Conservation (phyloP, 345 rosid species). For the Ceriops tagal region DNA sequence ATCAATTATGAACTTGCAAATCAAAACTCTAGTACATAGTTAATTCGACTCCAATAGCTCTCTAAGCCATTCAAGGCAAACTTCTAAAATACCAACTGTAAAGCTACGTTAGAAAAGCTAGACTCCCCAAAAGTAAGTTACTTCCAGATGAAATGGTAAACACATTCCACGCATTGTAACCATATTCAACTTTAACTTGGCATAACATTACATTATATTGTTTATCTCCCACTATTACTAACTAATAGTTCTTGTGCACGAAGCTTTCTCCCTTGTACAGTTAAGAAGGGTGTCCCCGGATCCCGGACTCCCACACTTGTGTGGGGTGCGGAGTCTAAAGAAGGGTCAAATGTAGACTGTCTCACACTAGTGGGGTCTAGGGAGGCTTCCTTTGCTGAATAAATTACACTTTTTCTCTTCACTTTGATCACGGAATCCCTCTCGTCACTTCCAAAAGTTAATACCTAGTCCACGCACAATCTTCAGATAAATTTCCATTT, state of each 20-base stretch:
- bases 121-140: neutral
- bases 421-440: neutral
- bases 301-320: too few species aligned
- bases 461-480: neutral
- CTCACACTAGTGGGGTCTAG: too few species aligned
- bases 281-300: too few species aligned
- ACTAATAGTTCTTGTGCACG: neutral
- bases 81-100: neutral
- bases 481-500: constrained; percentile 2
- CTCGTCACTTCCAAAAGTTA: neutral
- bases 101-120: neutral
- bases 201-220: neutral
- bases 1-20: neutral
- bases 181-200: neutral
- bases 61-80: neutral
- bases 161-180: neutral
- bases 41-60: constrained; percentile 1
- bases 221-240: neutral
- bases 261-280: neutral
- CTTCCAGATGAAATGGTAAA: constrained; percentile 3
- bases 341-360: too few species aligned
- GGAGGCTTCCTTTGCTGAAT: too few species aligned
- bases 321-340: too few species aligned
- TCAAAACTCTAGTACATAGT: neutral
- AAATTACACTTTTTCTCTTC: neutral